Evolutionary conservation across 345 rosid species (phyloP), one percentile per base, ranked within the genome.

Genomic region (Dimocarpus longan): DNA sequence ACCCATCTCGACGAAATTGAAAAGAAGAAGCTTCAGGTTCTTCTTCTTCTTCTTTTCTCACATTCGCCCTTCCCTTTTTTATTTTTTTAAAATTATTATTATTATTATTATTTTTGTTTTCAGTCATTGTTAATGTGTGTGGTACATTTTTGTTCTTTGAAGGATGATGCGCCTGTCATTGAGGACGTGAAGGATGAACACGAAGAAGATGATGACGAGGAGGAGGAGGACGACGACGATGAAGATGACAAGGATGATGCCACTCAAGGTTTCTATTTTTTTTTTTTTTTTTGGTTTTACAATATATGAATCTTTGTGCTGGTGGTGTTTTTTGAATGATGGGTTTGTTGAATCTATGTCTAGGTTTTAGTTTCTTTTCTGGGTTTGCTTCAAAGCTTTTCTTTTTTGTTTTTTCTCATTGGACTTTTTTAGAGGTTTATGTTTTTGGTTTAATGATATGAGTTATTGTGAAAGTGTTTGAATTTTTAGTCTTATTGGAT

Each of bases 111-210:
- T 2, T 24, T 3, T 32, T 50, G 5, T 54, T 28, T 16, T 46
- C 52, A 0, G 24, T 28, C 4, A 43, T 46, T 44, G 42, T 63
- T 52, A 12, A 46, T 44, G 57, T 42, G 66, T 76, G 8, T 75
- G 43, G 62, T 5, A 9, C 52, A 10, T 5, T 50, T 24, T 42
- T 11, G 5, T 48, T 21, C 1, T 65, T n/a, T 21, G 57, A 79
- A 87, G 87, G 82, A 62, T 28, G 95, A 93, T 74, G 91, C 81
- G 63, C 88, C 91, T 22, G 79, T 89, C 4, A 89, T 89, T 44
- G 98, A 90, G 84, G 98, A 92, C 76, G 91, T 89, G 79, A 92
- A 93, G 80, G 96, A 93, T 0, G 90, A 88, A 2, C 90, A 90
- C 4, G 70, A 86, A 5, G 89, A 92, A 0, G 98, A 88, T 3